Base-by-base conservation (phyloP, 441 rosid species). In the Erodium moschatum region DNA sequence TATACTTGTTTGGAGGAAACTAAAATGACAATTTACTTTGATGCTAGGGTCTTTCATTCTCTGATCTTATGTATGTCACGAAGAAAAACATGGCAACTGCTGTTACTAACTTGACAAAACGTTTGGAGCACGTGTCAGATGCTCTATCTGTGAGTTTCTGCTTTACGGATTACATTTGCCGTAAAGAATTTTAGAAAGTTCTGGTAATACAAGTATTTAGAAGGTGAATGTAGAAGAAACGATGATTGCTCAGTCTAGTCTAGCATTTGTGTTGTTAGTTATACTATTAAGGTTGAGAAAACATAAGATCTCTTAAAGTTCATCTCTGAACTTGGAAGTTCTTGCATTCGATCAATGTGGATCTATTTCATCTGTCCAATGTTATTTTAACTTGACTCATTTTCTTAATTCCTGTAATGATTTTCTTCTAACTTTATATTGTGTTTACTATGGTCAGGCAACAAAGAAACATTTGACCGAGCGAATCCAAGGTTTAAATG, bases 61-160 rank as follows among this genome's bases (percentile, higher is more conserved):
- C 89, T 50, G 97, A 95, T 81, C 89, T 95, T 50, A 85, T 87
- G 93, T 92, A 89, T 61, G 82, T 92, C n/a, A 92, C 98, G 0
- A 95, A 87, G 81, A 78, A 77, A n/a, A 85, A 75, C 70, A 90
- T 95, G 95, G 81, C 84, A 11, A 75, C 66, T 78, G 96, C 97
- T 68, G 92, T 89, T 70, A 62, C 88, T 44, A 91, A 84, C 77
- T 80, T 91, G 84, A 85, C 89, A 15, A 89, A 86, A 75, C 91
- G 90, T 86, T 81, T 95, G 83, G 96, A 89, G 24, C 79, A 81
- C 12, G 90, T 92, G 24, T 72, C 90, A 3, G 92, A 87, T 75
- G 87, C 96, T 74, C 84, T 86, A 40, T 75, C 85, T 61, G 96
- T 92, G 80, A 78, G 99, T 84, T 68, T 12, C 52, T 68, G 46